Evolutionary conservation across 2,329 filamentous ascomycete species (phyloP), one percentile per base, ranked within the genome.

Genomic region (Bipolaris sorokiniana): DNA sequence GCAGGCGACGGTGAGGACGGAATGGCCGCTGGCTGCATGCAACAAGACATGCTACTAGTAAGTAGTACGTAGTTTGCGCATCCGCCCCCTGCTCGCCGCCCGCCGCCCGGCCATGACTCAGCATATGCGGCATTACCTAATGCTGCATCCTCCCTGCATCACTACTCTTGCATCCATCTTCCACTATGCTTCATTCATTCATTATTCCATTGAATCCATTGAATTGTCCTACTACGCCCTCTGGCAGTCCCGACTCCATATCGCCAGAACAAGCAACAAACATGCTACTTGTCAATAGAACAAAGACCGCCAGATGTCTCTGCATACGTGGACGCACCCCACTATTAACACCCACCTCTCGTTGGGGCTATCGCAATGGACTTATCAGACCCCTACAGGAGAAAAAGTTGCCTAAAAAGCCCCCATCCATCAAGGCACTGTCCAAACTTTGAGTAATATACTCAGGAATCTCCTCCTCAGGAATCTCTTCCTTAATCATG

Each of bases 41-140:
- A 47, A 41, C 20, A 23, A 47, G 22, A 31, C 28, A 28, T 31
- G 28, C 7, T 31, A 31, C 10, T 31, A 31, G 10, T 28, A 28
- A 28, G 26, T 31, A 31, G 28, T 46, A 64, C 65, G 67, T 63
- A 61, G 55, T 54, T 58, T 59, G 59, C 62, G 52, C 59, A 50
- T 54, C 58, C 22, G 57, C 45, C 44, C 62, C 57, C 51, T 36
- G 51, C 26, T 48, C 45, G 31, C 61, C 61, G 58, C 58, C 46
- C 44, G 45, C 36, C 49, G 28, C 49, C 2, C 2, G 2, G 26
- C 26, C 28, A 31, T 31, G 28, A 31, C 28, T 31, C 28, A 31
- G 28, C 28, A 31, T 31, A 13, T 31, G 28, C 28, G 10, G 10
- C 10, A 31, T 31, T 31, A 31, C 28, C 28, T 11, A 13, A 31